Conservation (phyloP, 164 flowering plant species). For the Vitis cinerea region DNA sequence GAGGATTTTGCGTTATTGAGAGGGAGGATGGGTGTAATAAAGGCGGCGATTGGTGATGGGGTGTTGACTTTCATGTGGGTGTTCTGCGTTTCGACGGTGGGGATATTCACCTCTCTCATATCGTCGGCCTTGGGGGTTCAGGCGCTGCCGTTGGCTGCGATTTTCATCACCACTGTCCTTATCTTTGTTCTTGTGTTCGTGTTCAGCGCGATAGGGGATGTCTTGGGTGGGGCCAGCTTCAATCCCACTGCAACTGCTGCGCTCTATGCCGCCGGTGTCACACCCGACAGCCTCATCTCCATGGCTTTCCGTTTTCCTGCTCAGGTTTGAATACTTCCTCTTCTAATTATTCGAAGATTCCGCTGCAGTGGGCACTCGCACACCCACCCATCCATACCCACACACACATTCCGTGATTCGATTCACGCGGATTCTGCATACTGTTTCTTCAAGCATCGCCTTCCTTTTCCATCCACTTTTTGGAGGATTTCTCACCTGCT, state of each 20-base stretch:
- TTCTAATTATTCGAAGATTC: background rate
- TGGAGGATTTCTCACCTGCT: too few relatives aligned
- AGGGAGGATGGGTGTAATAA: constrained; percentile 18
- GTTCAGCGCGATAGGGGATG: constrained; percentile 46
- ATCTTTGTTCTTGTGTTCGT: constrained; percentile 47
- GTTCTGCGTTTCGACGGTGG: constrained; percentile 51
- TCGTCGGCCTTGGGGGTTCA: constrained; percentile 38
- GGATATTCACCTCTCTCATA: constrained; percentile 38
- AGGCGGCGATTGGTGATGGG: constrained; percentile 54
- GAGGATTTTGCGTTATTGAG: background rate
- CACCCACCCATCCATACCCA: too few relatives aligned
- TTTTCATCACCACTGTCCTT: constrained; percentile 40
- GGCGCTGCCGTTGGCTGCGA: constrained; percentile 19
- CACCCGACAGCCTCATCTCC: constrained; percentile 53
- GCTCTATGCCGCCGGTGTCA: constrained; percentile 74
- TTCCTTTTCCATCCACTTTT: too few relatives aligned
- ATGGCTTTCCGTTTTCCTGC: constrained; percentile 82
- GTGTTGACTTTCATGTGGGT: constrained; percentile 74
- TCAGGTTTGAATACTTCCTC: constrained; percentile 49
- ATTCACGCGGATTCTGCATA: too few relatives aligned
- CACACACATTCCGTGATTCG: too few relatives aligned
- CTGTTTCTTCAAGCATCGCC: too few relatives aligned
- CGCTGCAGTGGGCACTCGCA: too few relatives aligned
- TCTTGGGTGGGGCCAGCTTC: constrained; percentile 76
- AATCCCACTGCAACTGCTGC: constrained; percentile 72